Percentiles rank a stretch among this genome's conserved stretches.
phyloP scores from a whole-genome alignment of 2,329 filamentous ascomycete genomes.

The Calonectria naviculata region DNA sequence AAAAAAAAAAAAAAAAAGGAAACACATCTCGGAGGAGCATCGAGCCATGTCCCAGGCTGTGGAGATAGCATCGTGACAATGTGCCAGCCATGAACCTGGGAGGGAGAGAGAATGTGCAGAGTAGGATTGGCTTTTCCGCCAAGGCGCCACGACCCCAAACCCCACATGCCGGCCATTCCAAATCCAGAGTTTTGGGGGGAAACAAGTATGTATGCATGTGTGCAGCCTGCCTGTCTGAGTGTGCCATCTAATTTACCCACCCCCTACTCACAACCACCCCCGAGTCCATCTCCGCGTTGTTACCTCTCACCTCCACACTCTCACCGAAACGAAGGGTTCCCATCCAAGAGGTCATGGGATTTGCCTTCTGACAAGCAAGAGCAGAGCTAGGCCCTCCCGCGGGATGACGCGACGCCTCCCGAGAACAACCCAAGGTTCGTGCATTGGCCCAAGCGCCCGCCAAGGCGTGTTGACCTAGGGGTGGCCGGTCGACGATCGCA shows the following conservation, averaged over 20 bases:
- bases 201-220: not conserved
- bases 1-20: constrained; percentile 6
- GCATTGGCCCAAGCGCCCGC: not conserved
- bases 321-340: constrained; percentile 6
- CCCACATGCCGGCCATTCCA: constrained; percentile 19
- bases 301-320: not conserved
- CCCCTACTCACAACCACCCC: not conserved
- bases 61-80: not conserved
- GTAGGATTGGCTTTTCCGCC: constrained; percentile 16
- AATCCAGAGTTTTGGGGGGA: constrained; percentile 4
- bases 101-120: not conserved
- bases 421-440: constrained; percentile 2
- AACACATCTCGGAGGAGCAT: not conserved
- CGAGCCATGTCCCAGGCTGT: not conserved
- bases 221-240: not conserved
- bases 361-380: constrained; percentile 3
- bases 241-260: not conserved
- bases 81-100: not conserved
- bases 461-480: not conserved
- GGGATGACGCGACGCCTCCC: constrained; percentile 4
- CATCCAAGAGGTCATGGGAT: constrained; percentile 16
- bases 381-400: not conserved
- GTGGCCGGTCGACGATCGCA: constrained; percentile 26
- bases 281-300: constrained; percentile 2
- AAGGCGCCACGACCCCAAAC: constrained; percentile 15